phyloP scores from a whole-genome alignment of 2,329 filamentous ascomycete species.

The Mollisia scopiformis region DNA sequence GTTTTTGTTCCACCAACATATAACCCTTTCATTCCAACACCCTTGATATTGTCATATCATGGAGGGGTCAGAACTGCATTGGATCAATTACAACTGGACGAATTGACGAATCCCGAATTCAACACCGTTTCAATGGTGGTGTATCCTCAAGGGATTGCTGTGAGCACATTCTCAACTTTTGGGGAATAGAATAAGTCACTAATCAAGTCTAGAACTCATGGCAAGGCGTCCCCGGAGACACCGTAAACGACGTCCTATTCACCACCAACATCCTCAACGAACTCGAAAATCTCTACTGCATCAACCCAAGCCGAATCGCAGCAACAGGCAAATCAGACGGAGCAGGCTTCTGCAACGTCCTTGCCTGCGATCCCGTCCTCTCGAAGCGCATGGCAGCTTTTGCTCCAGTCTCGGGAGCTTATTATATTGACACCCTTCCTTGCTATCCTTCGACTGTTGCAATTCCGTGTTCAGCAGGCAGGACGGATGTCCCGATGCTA shows the following conservation, averaged over 20 bases:
- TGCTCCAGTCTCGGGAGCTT: constrained; percentile 46
- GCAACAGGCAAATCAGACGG: constrained; percentile 45
- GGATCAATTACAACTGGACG: constrained; percentile 32
- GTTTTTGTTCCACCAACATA: constrained; percentile 42
- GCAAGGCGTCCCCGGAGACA: constrained; percentile 41
- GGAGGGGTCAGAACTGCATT: constrained; percentile 42
- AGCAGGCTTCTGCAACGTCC: constrained; percentile 42
- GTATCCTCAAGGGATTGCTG: constrained; percentile 47
- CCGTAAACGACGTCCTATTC: constrained; percentile 47
- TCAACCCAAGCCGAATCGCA: constrained; percentile 24
- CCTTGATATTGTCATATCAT: constrained; percentile 50
- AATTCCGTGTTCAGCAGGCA: constrained; percentile 40
- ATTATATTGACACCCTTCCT: constrained; percentile 39
- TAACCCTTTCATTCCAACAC: constrained; percentile 22
- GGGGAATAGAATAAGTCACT: not conserved
- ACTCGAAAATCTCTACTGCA: constrained; percentile 44
- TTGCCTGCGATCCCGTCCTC: constrained; percentile 44
- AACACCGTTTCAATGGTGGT: constrained; percentile 42
- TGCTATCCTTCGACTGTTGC: constrained; percentile 42
- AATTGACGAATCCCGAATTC: constrained; percentile 41
- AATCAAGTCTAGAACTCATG: constrained; percentile 42
- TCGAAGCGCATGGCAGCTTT: constrained; percentile 47
- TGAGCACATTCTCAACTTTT: constrained; percentile 13
- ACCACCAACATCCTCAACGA: constrained; percentile 45
- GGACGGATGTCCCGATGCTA: constrained; percentile 43